Conservation (phyloP, 768 basidiomycete genomes). For the Lactarius hengduanensis region DNA sequence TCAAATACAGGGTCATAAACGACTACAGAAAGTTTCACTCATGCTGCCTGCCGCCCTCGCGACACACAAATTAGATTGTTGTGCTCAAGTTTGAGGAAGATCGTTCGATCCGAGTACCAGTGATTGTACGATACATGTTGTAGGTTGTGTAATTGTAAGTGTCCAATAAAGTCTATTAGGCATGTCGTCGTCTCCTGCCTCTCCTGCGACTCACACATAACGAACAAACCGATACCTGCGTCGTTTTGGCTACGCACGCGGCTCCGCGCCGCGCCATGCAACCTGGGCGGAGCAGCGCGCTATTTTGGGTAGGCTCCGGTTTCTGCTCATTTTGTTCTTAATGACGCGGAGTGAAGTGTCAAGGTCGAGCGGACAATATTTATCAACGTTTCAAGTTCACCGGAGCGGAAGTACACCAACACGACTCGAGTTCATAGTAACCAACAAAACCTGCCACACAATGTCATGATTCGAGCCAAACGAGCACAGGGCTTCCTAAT, state of each 20-base stretch:
- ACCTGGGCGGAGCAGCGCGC: no score
- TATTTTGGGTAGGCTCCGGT: no score
- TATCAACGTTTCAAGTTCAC: background rate
- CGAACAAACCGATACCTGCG: no score
- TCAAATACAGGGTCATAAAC: no score
- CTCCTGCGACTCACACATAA: no score
- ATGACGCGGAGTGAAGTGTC: no score
- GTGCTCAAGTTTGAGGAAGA: background rate
- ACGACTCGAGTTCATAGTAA: background rate
- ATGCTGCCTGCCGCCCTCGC: background rate
- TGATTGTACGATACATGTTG: constrained; percentile 2
- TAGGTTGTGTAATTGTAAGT: background rate
- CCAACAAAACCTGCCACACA: background rate
- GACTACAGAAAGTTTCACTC: background rate
- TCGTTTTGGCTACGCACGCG: no score
- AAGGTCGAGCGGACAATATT: no score
- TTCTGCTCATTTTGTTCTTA: no score
- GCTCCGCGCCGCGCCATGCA: no score
- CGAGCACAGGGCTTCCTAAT: background rate
- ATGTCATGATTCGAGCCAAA: background rate
- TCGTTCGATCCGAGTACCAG: background rate
- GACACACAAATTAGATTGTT: background rate
- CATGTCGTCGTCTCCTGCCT: no score
- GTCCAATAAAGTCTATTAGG: no score
- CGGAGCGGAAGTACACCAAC: background rate